A percentile compares a stretch with the other conserved stretches of the same genome.
Conservation (phyloP, 371 early-diverging fungal species). For the Globomyces sp. region DNA sequence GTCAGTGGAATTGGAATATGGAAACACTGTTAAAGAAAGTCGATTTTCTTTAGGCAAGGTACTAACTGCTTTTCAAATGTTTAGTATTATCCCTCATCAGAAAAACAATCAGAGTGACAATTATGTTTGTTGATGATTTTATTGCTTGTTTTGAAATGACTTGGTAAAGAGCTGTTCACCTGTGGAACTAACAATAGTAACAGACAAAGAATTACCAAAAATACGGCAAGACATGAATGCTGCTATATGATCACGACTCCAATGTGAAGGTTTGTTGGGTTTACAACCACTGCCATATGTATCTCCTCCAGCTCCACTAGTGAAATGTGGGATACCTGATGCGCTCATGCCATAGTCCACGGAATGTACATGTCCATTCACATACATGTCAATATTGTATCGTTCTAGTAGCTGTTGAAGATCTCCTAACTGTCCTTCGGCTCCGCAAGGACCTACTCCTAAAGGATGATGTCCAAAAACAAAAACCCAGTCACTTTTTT, state of each 20-base stretch:
- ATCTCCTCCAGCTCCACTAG: conserved; percentile 10
- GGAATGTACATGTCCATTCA: conserved; percentile 12
- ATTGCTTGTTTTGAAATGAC: neutral
- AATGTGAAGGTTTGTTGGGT: neutral
- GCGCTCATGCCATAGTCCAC: neutral
- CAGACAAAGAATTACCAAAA: neutral
- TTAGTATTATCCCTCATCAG: too few relatives aligned
- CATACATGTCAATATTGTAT: neutral
- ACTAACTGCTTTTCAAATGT: too few relatives aligned
- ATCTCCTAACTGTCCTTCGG: neutral
- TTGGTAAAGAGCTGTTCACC: neutral
- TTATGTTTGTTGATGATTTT: neutral
- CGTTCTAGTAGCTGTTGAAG: neutral
- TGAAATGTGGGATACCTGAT: conserved; percentile 8
- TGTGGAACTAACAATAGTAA: neutral
- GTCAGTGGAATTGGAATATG: too few relatives aligned
- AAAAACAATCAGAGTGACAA: too few relatives aligned
- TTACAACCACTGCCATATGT: conserved; percentile 6
- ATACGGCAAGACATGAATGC: conserved; percentile 1
- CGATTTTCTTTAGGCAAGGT: too few relatives aligned
- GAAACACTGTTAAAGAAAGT: too few relatives aligned
- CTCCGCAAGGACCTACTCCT: conserved; percentile 4
- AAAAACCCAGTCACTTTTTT: conserved; percentile 1
- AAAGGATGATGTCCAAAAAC: conserved; percentile 12
- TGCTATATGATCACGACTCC: neutral